Evolutionary conservation across 257 asterid species (phyloP).

Genomic region (Capsicum pubescens): DNA sequence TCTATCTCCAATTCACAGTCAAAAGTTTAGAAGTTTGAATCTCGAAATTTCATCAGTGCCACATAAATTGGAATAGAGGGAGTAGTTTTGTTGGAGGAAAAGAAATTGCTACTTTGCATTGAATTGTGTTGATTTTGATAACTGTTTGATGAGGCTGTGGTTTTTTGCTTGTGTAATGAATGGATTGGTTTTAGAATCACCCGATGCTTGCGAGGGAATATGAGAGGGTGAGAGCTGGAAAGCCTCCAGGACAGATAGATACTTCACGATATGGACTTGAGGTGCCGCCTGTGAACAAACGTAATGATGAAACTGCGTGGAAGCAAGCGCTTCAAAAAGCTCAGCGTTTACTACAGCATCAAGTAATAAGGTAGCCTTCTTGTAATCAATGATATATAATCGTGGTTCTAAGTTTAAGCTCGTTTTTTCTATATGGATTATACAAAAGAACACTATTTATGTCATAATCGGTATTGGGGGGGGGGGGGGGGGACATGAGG

Average conservation of each 20-base stretch:
- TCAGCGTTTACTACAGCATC: constrained; percentile 94
- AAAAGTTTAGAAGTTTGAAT: too few relatives aligned
- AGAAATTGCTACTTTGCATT: not conserved
- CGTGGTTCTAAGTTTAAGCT: constrained; percentile 18
- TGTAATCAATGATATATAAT: not conserved
- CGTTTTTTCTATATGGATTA: not conserved
- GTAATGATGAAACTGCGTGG: constrained; percentile 96
- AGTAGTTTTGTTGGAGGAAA: not conserved
- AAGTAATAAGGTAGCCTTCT: constrained; percentile 72
- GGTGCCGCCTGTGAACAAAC: constrained; percentile 71
- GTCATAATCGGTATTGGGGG: not conserved
- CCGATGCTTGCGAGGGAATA: constrained; percentile 97
- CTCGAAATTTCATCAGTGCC: too few relatives aligned
- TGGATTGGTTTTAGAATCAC: constrained; percentile 64
- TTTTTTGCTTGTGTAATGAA: not conserved
- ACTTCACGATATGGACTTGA: constrained; percentile 91
- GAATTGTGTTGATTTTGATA: not conserved
- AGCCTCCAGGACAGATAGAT: constrained; percentile 88
- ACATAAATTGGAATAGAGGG: too few relatives aligned
- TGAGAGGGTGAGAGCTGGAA: constrained; percentile 95
- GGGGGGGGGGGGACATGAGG: too few relatives aligned
- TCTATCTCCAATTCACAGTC: too few relatives aligned
- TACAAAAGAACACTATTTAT: not conserved
- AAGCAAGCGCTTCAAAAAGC: constrained; percentile 80
- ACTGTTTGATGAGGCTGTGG: not conserved